Percentiles rank a stretch among this genome's conserved stretches.
Conservation (phyloP, 2,329 filamentous ascomycete genomes). For the Metarhizium anisopliae region DNA sequence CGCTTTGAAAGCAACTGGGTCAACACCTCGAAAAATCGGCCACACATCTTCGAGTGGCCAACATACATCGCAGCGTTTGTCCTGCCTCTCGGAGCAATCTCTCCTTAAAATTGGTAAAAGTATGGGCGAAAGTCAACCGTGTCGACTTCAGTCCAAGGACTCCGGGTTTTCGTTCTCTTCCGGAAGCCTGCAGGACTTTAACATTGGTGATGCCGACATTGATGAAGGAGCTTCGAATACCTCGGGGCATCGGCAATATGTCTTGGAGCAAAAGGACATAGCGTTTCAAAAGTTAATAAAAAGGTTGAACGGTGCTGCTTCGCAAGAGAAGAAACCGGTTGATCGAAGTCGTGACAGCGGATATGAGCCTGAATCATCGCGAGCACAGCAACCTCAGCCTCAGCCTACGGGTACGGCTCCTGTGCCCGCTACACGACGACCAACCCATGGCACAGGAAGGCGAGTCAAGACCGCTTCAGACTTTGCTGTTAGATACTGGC, state of each 20-base stretch:
- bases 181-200: neutral
- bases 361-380: neutral
- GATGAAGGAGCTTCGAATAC: neutral
- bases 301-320: constrained; percentile 14
- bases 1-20: neutral
- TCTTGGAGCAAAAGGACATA: constrained; percentile 2
- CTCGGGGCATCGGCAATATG: neutral
- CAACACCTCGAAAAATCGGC: neutral
- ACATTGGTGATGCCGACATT: constrained; percentile 5
- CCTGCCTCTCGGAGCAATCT: neutral
- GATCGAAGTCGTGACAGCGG: constrained; percentile 1
- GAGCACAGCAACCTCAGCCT: neutral
- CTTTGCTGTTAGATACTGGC: constrained; percentile 4
- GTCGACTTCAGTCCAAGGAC: neutral
- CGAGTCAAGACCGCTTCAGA: constrained; percentile 10
- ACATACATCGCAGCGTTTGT: neutral
- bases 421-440: neutral
- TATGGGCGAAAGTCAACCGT: neutral
- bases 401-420: neutral
- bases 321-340: neutral
- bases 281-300: constrained; percentile 20
- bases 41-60: neutral
- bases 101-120: neutral
- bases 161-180: neutral
- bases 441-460: constrained; percentile 2